These are phyloP conservation scores for Russula vinacea DNA, from an alignment of 768 basidiomycete species.

Conservation along the genomic window DNA sequence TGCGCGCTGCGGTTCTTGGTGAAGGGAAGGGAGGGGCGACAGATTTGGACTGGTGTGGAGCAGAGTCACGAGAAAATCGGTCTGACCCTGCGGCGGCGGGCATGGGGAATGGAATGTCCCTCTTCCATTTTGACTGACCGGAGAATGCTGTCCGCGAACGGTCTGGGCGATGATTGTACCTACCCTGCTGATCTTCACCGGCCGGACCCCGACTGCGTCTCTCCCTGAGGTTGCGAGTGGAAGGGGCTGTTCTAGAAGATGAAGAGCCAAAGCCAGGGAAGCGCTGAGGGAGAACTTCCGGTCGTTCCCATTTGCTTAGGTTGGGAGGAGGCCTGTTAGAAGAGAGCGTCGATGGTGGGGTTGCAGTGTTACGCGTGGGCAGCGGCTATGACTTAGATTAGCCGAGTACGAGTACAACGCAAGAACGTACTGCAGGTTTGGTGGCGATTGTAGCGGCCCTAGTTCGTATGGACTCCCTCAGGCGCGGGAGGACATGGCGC, in stretches of 20 bases:
- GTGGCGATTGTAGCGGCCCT: conserved; percentile 17
- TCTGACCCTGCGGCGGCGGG: background rate
- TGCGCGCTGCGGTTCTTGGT: background rate
- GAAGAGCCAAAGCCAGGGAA: conserved; percentile 2
- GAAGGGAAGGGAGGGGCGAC: background rate
- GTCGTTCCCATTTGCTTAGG: conserved; percentile 28
- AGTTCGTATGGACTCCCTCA: conserved; percentile 10
- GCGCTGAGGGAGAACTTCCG: background rate
- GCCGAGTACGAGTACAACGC: background rate
- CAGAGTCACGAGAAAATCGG: conserved; percentile 7
- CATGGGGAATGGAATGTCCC: conserved; percentile 14
- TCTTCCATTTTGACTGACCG: conserved; percentile 17
- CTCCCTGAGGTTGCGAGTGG: background rate
- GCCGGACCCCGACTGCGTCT: conserved; percentile 5
- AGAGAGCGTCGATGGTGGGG: conserved; percentile 19
- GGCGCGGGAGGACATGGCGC: conserved; percentile 8
- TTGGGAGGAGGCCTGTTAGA: background rate
- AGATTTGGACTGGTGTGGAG: background rate
- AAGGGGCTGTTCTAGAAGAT: background rate
- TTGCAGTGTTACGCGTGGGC: conserved; percentile 10
- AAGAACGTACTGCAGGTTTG: conserved; percentile 26
- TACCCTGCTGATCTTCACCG: background rate
- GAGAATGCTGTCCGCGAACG: background rate
- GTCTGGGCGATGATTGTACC: conserved; percentile 2
- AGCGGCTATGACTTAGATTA: conserved; percentile 9